These are phyloP conservation scores for Macrophomina pseudophaseolina DNA, from an alignment of 2,329 filamentous ascomycete genomes.

Conservation along the genomic window DNA sequence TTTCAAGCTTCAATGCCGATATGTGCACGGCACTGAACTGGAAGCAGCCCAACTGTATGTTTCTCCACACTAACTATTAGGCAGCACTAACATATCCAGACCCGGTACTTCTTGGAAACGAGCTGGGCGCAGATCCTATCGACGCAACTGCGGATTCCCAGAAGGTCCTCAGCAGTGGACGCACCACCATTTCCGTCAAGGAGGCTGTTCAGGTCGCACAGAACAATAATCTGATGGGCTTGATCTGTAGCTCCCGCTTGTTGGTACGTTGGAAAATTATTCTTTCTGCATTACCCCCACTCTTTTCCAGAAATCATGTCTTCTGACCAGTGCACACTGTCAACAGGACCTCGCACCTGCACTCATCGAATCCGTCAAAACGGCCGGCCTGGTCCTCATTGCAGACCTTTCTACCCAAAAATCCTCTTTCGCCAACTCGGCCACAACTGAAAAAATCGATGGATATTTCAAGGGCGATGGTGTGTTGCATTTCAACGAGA, in stretches of 20 bases:
- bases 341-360: conserved; percentile 87
- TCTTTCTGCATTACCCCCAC: not conserved
- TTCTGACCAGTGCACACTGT: not conserved
- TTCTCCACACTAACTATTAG: no score
- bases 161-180: conserved; percentile 65
- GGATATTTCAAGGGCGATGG: conserved; percentile 85
- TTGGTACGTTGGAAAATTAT: conserved; percentile 64
- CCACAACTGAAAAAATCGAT: conserved; percentile 79
- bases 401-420: conserved; percentile 75
- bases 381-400: conserved; percentile 88
- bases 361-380: conserved; percentile 90
- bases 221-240: conserved; percentile 97
- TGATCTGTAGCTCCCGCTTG: conserved; percentile 86
- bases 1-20: conserved; percentile 88
- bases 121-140: conserved; percentile 71
- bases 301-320: not conserved
- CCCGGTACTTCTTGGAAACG: conserved; percentile 93
- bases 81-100: conserved; percentile 51
- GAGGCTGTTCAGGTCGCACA: conserved; percentile 92
- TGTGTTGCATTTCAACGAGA: conserved; percentile 90
- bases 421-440: conserved; percentile 59
- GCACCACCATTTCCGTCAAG: conserved; percentile 84
- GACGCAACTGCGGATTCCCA: conserved; percentile 42
- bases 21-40: conserved; percentile 95
- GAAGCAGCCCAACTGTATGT: conserved; percentile 94